Evolutionary conservation across 805 yeast species (phyloP).

Genomic region (Wickerhamiella sorbophila): DNA sequence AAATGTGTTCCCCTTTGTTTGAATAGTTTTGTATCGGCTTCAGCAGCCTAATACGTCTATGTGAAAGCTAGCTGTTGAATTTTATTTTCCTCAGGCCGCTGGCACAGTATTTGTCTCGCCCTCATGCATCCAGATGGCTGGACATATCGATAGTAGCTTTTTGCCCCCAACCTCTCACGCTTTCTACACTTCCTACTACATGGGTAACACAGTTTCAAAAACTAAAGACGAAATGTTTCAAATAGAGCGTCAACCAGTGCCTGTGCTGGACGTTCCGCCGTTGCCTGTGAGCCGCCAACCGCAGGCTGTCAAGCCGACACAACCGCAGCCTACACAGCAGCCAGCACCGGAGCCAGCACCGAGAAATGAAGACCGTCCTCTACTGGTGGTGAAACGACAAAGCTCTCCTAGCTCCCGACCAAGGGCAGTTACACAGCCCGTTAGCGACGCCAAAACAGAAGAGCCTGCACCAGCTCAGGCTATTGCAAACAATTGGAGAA

Average conservation of each 20-base stretch:
- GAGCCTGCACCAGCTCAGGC: not conserved
- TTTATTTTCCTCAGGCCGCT: no score
- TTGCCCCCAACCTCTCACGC: not conserved
- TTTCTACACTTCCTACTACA: not conserved
- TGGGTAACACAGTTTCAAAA: constrained; percentile 6
- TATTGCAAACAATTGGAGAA: not conserved
- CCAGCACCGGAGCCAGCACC: no score
- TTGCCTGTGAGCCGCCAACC: not conserved
- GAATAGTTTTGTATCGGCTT: no score
- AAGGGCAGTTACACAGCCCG: not conserved
- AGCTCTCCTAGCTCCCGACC: no score
- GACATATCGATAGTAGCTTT: not conserved
- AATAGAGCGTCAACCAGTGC: not conserved
- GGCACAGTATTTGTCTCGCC: no score
- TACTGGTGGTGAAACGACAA: no score
- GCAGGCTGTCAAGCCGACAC: no score
- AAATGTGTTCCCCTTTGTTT: no score
- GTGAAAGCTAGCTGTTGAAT: no score
- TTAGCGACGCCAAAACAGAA: not conserved
- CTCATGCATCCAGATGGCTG: constrained; percentile 2
- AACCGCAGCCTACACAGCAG: no score
- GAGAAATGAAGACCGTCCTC: no score
- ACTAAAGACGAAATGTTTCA: not conserved
- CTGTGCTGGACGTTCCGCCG: not conserved
- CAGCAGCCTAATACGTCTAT: no score